These are phyloP conservation scores for Nicotiana tomentosiformis DNA, from an alignment of 257 asterid species.

Conservation along the genomic window DNA sequence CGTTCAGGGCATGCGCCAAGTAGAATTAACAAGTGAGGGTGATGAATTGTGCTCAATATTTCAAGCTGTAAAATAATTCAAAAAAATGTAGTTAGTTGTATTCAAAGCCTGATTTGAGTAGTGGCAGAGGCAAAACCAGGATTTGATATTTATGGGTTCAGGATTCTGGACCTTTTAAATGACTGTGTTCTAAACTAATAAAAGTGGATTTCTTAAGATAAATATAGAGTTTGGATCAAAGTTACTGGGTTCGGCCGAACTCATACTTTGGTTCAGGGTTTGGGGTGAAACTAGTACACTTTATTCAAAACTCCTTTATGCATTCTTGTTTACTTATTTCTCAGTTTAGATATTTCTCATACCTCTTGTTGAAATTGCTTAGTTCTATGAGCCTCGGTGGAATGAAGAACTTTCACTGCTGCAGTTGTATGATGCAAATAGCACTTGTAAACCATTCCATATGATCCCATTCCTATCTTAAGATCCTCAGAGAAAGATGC, in stretches of 20 bases:
- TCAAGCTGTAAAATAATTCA: constrained; percentile 44
- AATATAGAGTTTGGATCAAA: too few relatives aligned
- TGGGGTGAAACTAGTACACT: not conserved
- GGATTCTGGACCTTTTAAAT: too few relatives aligned
- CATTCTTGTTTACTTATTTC: not conserved
- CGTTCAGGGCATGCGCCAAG: constrained; percentile 77
- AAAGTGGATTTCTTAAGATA: too few relatives aligned
- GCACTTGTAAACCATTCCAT: constrained; percentile 84
- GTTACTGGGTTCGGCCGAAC: too few relatives aligned
- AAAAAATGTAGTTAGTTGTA: not conserved
- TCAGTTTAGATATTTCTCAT: constrained; percentile 6
- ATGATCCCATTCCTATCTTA: constrained; percentile 79
- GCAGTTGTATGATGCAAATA: constrained; percentile 70
- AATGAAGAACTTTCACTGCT: constrained; percentile 78
- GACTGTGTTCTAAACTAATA: too few relatives aligned
- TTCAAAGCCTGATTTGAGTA: too few relatives aligned
- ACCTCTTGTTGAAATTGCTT: constrained; percentile 96
- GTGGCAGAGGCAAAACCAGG: too few relatives aligned
- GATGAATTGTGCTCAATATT: constrained; percentile 68
- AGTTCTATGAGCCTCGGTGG: constrained; percentile 38
- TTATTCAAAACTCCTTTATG: not conserved
- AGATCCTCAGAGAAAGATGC: constrained; percentile 67
- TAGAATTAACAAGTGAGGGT: constrained; percentile 82
- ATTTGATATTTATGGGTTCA: not conserved
- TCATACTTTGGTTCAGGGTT: too few relatives aligned